phyloP scores from a whole-genome alignment of 169 alveolate genomes.

The Plasmodium coatneyi region DNA sequence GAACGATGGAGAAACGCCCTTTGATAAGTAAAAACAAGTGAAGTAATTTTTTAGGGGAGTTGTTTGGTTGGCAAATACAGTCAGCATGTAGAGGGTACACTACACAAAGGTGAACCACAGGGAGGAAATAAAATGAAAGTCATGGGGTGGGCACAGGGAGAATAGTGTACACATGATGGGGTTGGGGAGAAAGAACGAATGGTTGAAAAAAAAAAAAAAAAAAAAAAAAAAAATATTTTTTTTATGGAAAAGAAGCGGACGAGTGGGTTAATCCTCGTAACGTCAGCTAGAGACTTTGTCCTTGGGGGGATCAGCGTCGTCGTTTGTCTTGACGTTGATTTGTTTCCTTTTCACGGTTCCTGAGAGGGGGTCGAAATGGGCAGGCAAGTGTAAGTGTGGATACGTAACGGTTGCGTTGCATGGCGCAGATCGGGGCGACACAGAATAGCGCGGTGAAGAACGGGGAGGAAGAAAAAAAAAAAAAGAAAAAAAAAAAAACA shows the following conservation, averaged over 20 bases:
- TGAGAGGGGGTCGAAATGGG: conserved; percentile 1
- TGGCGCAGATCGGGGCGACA: background rate
- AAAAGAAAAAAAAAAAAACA: background rate
- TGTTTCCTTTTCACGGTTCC: conserved; percentile 37
- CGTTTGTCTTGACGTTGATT: conserved; percentile 40
- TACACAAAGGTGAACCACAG: background rate
- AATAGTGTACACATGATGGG: background rate
- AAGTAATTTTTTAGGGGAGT: background rate
- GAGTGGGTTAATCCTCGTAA: background rate
- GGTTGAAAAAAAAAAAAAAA: background rate
- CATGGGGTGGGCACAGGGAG: background rate
- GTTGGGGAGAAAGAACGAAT: background rate
- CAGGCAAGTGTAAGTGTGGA: background rate
- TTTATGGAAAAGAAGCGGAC: background rate
- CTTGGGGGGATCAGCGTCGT: background rate
- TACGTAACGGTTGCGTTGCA: background rate
- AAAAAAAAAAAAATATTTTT: background rate
- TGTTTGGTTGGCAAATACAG: background rate
- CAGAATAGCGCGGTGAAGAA: background rate
- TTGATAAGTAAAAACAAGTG: background rate
- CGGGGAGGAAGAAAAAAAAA: background rate
- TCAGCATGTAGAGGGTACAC: background rate
- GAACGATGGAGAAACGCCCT: background rate
- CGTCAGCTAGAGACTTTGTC: background rate
- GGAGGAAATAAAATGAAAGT: background rate